phyloP scores from a whole-genome alignment of 495 filamentous ascomycete species.

The Daldinia vernicosa region DNA sequence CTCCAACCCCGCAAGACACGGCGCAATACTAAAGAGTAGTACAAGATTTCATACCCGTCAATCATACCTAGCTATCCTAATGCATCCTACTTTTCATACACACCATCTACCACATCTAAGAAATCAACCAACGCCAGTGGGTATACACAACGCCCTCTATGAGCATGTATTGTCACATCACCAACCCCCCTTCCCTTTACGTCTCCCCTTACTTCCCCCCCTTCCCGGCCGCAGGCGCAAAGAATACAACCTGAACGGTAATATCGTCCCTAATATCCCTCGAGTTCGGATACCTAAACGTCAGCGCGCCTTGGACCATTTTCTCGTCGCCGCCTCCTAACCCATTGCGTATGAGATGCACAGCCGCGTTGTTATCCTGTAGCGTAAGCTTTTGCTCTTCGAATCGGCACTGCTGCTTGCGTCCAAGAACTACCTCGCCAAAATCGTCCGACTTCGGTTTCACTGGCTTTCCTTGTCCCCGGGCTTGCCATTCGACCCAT shows the following conservation, averaged over 20 bases:
- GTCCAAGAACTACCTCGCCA: constrained; percentile 36
- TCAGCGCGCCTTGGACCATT: constrained; percentile 62
- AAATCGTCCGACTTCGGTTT: not conserved
- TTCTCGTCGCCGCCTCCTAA: constrained; percentile 68
- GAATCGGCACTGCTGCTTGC: constrained; percentile 37
- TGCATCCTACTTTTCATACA: not conserved
- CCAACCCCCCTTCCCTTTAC: not conserved
- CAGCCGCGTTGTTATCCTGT: constrained; percentile 69
- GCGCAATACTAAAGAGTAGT: not conserved
- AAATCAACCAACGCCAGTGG: constrained; percentile 10
- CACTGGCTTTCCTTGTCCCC: constrained; percentile 21
- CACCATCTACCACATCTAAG: not conserved
- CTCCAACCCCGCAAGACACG: not conserved
- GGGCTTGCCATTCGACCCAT: constrained; percentile 59
- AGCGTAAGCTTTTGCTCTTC: constrained; percentile 45
- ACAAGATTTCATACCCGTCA: not conserved
- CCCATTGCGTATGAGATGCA: constrained; percentile 69
- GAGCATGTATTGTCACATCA: not conserved
- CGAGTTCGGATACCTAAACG: constrained; percentile 57
- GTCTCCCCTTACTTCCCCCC: not conserved
- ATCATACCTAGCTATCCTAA: not conserved
- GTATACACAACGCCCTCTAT: constrained; percentile 5
- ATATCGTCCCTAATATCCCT: constrained; percentile 65
- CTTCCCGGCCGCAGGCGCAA: constrained; percentile 40
- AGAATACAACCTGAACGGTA: constrained; percentile 72